These are phyloP conservation scores for Aegilops bicornis DNA, from an alignment of 176 grass and related monocot species.

Conservation along the genomic window DNA sequence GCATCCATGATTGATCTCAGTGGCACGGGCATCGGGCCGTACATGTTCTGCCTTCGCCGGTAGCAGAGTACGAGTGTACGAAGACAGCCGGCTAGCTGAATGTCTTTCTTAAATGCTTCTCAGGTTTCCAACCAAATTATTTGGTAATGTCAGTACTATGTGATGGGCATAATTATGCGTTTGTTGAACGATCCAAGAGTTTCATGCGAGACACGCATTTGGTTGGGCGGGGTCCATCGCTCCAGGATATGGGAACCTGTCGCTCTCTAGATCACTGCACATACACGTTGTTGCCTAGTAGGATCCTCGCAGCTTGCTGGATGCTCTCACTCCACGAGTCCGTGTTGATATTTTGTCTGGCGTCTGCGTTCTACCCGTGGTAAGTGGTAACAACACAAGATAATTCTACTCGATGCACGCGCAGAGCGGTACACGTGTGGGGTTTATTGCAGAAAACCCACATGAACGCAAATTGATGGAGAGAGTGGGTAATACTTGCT, in stretches of 20 bases:
- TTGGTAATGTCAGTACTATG: neutral
- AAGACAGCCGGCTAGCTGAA: neutral
- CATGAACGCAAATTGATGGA: neutral
- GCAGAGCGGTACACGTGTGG: neutral
- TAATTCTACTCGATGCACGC: neutral
- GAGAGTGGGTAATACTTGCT: neutral
- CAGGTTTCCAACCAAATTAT: neutral
- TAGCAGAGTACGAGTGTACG: neutral
- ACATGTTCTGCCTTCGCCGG: neutral
- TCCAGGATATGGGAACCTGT: neutral
- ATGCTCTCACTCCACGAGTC: neutral
- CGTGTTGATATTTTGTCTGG: neutral
- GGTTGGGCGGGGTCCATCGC: neutral
- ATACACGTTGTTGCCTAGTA: constrained; percentile 9
- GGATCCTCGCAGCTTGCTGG: constrained; percentile 4
- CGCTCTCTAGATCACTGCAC: neutral
- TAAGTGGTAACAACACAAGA: neutral
- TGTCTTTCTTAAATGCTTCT: constrained; percentile 1
- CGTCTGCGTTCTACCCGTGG: neutral
- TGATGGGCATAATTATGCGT: neutral
- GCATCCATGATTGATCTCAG: constrained; percentile 1
- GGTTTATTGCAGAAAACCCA: neutral
- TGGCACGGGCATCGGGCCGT: neutral
- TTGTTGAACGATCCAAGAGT: neutral
- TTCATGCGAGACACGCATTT: neutral